Base-by-base conservation (phyloP, 2,329 filamentous ascomycete genomes). In the Neoascochyta sp. region DNA sequence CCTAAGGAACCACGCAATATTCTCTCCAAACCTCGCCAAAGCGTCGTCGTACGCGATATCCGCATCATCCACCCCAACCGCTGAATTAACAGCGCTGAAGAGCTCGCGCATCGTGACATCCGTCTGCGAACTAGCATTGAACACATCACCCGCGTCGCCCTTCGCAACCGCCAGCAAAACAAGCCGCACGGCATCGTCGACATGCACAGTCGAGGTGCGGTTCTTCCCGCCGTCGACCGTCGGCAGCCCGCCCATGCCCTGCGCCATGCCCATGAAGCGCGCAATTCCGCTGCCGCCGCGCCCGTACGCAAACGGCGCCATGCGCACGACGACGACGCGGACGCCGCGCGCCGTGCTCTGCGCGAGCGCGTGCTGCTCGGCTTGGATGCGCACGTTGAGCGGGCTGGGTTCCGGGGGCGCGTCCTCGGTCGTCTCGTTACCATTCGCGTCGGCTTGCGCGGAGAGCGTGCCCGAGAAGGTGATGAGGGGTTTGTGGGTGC, bases 291-390 rank as follows among this genome's bases (percentile, higher is more conserved):
- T 63, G 7, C 62, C 66, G 1, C 60, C 66, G 9, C 54, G 56
- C 3, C 69, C 69, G 40, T 72, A 69, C 0, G 71, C 68, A 15
- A 52, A 70, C 0, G 66, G 66, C 3, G 68, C 53, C 0, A 71
- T 52, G 0, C 68, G 59, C 4, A 73, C 48, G 6, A 50, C 39
- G 11, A 43, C 52, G 3, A 65, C 63, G 12, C 30, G 1, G 5
- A 33, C 9, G 5, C 15, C 24, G 20, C 9, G 1, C 12, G 8
- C n/a, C 6, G 12, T 17, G 3, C 12, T 2, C 9, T 12, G 10
- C 4, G 14, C 30, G 2, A 63, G 41, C 1, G 57, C 56, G 32
- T 67, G 43, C 5, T 28, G n/a, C 41, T 65, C 64, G 8, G 9
- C 18, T 17, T 21, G 24, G 14, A 24, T 24, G 14, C 21, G 22